phyloP scores from a whole-genome alignment of 2,329 filamentous ascomycete genomes.

The Dactylellina haptotyla region DNA sequence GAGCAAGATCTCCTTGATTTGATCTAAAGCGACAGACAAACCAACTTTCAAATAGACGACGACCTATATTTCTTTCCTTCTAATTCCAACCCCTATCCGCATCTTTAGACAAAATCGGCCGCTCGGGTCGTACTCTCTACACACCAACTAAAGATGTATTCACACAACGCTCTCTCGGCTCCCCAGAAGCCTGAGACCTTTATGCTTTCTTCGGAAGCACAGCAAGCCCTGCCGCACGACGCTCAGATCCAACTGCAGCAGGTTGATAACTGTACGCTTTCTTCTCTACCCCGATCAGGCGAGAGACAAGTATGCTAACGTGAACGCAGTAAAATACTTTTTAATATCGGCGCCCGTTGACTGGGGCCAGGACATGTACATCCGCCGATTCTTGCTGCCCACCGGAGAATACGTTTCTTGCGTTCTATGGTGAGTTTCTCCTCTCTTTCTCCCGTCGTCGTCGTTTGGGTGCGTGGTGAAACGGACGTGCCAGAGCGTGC shows the following conservation, averaged over 20 bases:
- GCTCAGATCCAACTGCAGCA: conserved; percentile 97
- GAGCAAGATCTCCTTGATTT: conserved; percentile 54
- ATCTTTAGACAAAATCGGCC: conserved; percentile 44
- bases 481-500: conserved; percentile 1
- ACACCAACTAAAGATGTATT: conserved; percentile 72
- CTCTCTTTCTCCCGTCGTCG: not conserved
- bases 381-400: conserved; percentile 90
- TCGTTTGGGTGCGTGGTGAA: conserved; percentile 1
- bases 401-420: conserved; percentile 99
- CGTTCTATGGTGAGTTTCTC: conserved; percentile 77
- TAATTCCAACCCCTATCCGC: conserved; percentile 35
- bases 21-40: conserved; percentile 45
- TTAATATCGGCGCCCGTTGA: conserved; percentile 98
- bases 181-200: conserved; percentile 98
- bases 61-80: conserved; percentile 13
- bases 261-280: conserved; percentile 88
- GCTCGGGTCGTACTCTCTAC: conserved; percentile 54
- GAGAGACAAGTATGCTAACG: conserved; percentile 26
- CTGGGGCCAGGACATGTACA: conserved; percentile 96
- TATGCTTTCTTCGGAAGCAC: conserved; percentile 95
- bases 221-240: conserved; percentile 94
- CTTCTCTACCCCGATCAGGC: not conserved
- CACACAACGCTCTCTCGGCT: conserved; percentile 85
- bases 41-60: conserved; percentile 44
- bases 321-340: conserved; percentile 89